phyloP scores from a whole-genome alignment of 164 flowering plant genomes.

The Magnolia changhungtana region DNA sequence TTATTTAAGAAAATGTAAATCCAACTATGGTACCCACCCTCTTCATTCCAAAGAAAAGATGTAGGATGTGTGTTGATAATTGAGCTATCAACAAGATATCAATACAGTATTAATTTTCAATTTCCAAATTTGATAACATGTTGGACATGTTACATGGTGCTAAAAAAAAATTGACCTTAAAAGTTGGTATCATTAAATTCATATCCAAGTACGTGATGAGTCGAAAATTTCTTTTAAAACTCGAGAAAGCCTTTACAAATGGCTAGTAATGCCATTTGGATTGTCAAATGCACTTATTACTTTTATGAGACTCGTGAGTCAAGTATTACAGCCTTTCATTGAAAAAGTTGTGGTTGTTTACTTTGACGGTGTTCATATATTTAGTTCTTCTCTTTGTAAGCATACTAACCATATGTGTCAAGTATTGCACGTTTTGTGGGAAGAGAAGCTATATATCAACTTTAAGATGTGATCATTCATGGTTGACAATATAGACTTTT shows the following conservation, averaged over 20 bases:
- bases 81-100: too few species aligned
- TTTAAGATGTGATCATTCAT: neutral
- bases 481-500: neutral
- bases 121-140: neutral
- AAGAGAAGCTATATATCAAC: neutral
- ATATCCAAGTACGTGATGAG: neutral
- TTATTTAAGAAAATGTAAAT: neutral
- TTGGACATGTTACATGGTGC: neutral
- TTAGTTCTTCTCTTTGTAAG: neutral
- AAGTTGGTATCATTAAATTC: conserved; percentile 8
- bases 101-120: neutral
- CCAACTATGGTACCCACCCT: neutral
- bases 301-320: conserved; percentile 1
- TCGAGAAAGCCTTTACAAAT: conserved; percentile 6
- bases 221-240: conserved; percentile 9
- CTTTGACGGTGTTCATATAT: conserved; percentile 2
- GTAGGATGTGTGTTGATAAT: too few species aligned
- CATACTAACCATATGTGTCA: neutral
- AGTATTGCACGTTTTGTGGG: neutral
- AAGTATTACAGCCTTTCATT: neutral
- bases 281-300: neutral
- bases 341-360: neutral
- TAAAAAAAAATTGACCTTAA: neutral
- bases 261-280: conserved; percentile 9
- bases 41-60: too few species aligned